Percentiles rank a stretch among this genome's conserved stretches.
phyloP scores from a whole-genome alignment of 2,329 filamentous ascomycete genomes.

The Fusarium sp. region DNA sequence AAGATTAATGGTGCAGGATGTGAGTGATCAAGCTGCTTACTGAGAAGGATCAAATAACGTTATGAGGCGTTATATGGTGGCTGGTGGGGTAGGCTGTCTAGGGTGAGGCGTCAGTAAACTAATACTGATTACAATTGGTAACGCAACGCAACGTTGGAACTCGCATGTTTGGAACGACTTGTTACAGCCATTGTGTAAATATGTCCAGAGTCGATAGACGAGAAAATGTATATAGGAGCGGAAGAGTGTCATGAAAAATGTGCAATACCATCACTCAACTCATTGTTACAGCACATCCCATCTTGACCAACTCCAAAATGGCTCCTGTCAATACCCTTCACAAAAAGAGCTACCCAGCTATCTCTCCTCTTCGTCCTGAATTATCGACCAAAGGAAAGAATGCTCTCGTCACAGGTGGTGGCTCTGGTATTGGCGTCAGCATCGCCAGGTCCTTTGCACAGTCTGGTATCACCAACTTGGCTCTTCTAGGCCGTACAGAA shows the following conservation, averaged over 20 bases:
- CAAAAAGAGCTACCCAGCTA: slow-evolving; percentile 48
- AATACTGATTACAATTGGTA: slow-evolving; percentile 7
- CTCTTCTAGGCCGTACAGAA: slow-evolving; percentile 57
- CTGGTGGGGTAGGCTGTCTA: slow-evolving; percentile 18
- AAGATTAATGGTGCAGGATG: background rate
- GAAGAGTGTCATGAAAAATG: fast-evolving
- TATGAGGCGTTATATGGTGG: slow-evolving; percentile 23
- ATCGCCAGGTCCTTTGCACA: slow-evolving; percentile 68
- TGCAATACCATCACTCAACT: background rate
- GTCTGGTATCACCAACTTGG: slow-evolving; percentile 56
- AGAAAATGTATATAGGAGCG: background rate
- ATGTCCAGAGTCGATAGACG: background rate
- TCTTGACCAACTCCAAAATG: slow-evolving; percentile 8
- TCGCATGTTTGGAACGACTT: background rate
- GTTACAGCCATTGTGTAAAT: background rate
- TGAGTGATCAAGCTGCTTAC: slow-evolving; percentile 28
- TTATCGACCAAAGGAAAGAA: slow-evolving; percentile 58
- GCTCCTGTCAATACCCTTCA: slow-evolving; percentile 29
- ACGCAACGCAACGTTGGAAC: slow-evolving; percentile 26
- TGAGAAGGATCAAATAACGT: slow-evolving; percentile 20
- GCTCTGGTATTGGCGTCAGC: slow-evolving; percentile 72
- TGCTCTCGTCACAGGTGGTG: slow-evolving; percentile 74
- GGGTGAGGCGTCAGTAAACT: background rate
- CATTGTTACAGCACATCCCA: background rate
- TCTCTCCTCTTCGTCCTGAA: slow-evolving; percentile 52